Conservation (phyloP, 495 filamentous ascomycete species). For the Lasiosphaeria ovina region DNA sequence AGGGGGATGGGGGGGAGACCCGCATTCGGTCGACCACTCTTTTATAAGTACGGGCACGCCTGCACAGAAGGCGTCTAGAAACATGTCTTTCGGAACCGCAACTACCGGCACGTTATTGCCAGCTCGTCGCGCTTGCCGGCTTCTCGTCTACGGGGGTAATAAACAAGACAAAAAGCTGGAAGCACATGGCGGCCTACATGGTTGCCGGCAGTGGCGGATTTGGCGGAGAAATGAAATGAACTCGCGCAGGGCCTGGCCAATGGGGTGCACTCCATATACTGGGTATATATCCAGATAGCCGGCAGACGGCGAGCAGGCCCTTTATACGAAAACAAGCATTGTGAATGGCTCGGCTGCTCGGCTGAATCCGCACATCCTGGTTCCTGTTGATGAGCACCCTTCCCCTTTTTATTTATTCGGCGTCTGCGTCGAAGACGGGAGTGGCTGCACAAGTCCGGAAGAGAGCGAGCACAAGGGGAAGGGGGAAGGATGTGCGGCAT, state of each 20-base stretch:
- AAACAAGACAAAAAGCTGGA: constrained; percentile 6
- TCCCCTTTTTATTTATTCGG: no score
- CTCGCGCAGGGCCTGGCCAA: constrained; percentile 3
- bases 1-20: constrained; percentile 1
- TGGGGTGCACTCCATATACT: constrained; percentile 3
- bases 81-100: neutral
- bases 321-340: constrained; percentile 2
- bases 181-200: neutral
- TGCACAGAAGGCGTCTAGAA: constrained; percentile 2
- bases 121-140: constrained; percentile 1
- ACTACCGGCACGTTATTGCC: constrained; percentile 4
- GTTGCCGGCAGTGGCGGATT: constrained; percentile 1
- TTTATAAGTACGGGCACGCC: constrained; percentile 4
- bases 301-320: neutral
- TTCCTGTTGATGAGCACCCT: no score
- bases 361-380: neutral
- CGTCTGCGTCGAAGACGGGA: no score
- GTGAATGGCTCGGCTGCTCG: constrained; percentile 1
- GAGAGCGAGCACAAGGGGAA: no score
- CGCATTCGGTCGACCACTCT: neutral
- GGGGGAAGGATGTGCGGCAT: no score
- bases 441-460: no score
- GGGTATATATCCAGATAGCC: constrained; percentile 1
- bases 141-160: constrained; percentile 4
- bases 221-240: constrained; percentile 1